Evolutionary conservation across 495 filamentous ascomycete genomes (phyloP).

Genomic region (Hypomontagnella submonticulosa): DNA sequence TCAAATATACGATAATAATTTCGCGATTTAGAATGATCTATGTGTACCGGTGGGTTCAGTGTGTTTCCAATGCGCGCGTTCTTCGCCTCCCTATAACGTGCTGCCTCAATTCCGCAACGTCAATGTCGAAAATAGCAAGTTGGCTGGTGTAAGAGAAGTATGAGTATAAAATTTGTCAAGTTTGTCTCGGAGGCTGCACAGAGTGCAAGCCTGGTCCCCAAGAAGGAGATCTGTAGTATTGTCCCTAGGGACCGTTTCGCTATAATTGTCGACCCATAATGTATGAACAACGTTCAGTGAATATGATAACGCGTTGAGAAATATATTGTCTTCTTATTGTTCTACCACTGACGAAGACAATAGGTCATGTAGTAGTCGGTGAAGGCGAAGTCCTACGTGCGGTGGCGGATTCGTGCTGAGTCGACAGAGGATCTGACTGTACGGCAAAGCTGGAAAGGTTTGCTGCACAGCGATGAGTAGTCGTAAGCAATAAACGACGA

Average conservation of each 20-base stretch:
- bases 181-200: conserved; percentile 33
- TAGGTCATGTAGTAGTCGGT: conserved; percentile 15
- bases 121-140: conserved; percentile 9
- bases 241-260: conserved; percentile 68
- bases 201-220: conserved; percentile 46
- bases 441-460: not conserved
- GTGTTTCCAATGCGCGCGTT: conserved; percentile 12
- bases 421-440: conserved; percentile 18
- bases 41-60: conserved; percentile 12
- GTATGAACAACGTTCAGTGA: conserved; percentile 22
- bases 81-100: conserved; percentile 21
- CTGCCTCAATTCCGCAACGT: conserved; percentile 19
- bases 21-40: conserved; percentile 10
- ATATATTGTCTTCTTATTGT: conserved; percentile 13
- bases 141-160: conserved; percentile 6
- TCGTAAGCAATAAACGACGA: conserved; percentile 9
- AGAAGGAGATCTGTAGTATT: conserved; percentile 47
- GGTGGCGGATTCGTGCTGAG: conserved; percentile 27
- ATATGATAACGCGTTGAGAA: conserved; percentile 3
- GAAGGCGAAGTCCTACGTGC: conserved; percentile 22
- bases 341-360: conserved; percentile 12
- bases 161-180: conserved; percentile 15
- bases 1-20: conserved; percentile 17
- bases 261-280: conserved; percentile 65
- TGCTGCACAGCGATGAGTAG: conserved; percentile 15